A percentile compares a stretch with the other conserved stretches of the same genome.
Evolutionary conservation across 352 stramenopile genomes (phyloP).

Genomic region (Pythium monospermum): DNA sequence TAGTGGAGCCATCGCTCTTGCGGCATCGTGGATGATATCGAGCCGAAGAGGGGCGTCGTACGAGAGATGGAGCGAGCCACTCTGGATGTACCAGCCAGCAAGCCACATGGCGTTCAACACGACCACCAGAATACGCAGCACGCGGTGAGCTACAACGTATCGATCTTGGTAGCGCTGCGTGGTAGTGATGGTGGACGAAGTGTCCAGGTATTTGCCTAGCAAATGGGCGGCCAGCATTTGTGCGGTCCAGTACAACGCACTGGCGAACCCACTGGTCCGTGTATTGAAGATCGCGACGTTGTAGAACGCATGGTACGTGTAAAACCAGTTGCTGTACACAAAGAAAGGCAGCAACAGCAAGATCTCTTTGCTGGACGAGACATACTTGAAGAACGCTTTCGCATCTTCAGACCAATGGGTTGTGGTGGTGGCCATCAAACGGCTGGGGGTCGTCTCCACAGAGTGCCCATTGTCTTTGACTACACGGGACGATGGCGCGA

Average conservation of each 20-base stretch:
- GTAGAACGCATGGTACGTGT: slow-evolving; percentile 57
- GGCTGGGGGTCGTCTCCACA: too few species aligned
- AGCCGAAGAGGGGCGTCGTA: slow-evolving; percentile 23
- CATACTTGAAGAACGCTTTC: slow-evolving; percentile 4
- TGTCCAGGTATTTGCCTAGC: slow-evolving; percentile 27
- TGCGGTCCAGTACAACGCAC: slow-evolving; percentile 35
- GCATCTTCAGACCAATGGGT: slow-evolving; percentile 3
- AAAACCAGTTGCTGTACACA: slow-evolving; percentile 64
- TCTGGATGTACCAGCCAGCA: slow-evolving; percentile 25
- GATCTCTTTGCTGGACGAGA: slow-evolving; percentile 12
- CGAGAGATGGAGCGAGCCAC: slow-evolving; percentile 11
- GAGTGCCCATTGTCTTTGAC: slow-evolving; percentile 20
- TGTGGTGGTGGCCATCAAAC: not conserved
- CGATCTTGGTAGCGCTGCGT: not conserved
- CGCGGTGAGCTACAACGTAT: not conserved
- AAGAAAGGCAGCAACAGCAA: slow-evolving; percentile 39
- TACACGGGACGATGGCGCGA: slow-evolving; percentile 27
- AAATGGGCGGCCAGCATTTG: slow-evolving; percentile 36
- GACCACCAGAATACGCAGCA: slow-evolving; percentile 16
- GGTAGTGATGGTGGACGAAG: not conserved
- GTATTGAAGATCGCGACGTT: slow-evolving; percentile 41
- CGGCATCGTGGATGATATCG: slow-evolving; percentile 18
- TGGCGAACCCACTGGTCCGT: slow-evolving; percentile 33
- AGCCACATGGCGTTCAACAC: slow-evolving; percentile 37
- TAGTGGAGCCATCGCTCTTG: slow-evolving; percentile 23